These are phyloP conservation scores for Emmonsiellopsis sp. DNA, from an alignment of 2,329 filamentous ascomycete genomes.

Conservation along the genomic window DNA sequence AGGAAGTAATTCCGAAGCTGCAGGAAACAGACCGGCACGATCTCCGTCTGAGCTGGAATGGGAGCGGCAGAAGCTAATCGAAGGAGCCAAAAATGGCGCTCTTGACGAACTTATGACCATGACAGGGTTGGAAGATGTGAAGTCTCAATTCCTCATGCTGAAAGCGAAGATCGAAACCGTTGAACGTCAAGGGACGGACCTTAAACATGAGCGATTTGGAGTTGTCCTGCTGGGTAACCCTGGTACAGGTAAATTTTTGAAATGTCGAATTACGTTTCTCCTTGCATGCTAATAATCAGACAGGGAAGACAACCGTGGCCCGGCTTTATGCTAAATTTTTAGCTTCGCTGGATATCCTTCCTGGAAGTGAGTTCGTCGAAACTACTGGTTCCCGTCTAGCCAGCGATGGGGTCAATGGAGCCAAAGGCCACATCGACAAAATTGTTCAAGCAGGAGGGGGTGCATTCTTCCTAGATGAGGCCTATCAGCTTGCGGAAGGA, in stretches of 20 bases:
- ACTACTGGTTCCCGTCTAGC: constrained; percentile 60
- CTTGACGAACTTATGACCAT: constrained; percentile 59
- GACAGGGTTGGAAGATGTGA: constrained; percentile 63
- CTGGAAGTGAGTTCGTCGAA: constrained; percentile 53
- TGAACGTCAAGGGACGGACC: constrained; percentile 46
- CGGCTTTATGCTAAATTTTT: constrained; percentile 60
- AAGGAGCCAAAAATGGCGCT: constrained; percentile 42
- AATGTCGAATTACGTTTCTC: not conserved
- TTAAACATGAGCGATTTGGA: constrained; percentile 52
- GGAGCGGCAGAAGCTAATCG: constrained; percentile 48
- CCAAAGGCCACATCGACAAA: constrained; percentile 47
- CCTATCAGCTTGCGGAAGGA: constrained; percentile 59
- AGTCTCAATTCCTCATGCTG: constrained; percentile 51
- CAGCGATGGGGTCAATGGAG: constrained; percentile 49
- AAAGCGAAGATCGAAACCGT: constrained; percentile 54
- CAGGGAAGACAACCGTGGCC: constrained; percentile 66
- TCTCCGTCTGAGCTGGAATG: constrained; percentile 44
- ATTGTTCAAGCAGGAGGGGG: constrained; percentile 55
- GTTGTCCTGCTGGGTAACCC: constrained; percentile 61
- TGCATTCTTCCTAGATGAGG: constrained; percentile 68
- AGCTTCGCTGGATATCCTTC: constrained; percentile 50
- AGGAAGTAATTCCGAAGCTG: not conserved
- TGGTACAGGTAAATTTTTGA: constrained; percentile 51
- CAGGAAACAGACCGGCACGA: not conserved
- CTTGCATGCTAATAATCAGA: constrained; percentile 5